Base-by-base conservation (phyloP, 495 filamentous ascomycete genomes). In the Evansstolkia leycettana region DNA sequence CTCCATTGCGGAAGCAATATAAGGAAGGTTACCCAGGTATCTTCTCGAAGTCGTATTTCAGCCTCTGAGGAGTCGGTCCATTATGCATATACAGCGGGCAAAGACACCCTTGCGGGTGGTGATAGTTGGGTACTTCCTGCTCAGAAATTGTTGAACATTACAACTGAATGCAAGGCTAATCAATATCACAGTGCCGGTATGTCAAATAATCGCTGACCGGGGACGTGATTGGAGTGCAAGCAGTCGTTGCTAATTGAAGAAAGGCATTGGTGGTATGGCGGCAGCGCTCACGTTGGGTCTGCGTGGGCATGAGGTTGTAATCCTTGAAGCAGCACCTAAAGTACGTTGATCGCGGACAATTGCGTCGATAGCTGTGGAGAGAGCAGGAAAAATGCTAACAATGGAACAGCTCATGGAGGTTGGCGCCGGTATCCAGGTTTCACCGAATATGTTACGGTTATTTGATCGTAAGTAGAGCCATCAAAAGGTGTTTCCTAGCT, bases 341-440 rank as follows among this genome's bases (percentile, higher is more conserved):
- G 55, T 59, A 54, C 31, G 50, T 15, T 16, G 16, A 15, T 7
- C 15, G 16, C 15, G 30, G 13, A 3, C 15, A 15, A 37, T 23
- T 6, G 30, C 17, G 1, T 15, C 11, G 23, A 1, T 8, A 17
- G 20, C n/a, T 3, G 30, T 35, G n/a, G 24, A 13, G 9, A 28
- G 12, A 7, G 25, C 12, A 10, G 29, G 17, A 28, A 9, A 18
- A 13, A 8, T 36, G 38, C 43, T 43, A 44, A 45, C 27, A 17
- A 3, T 11, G 0, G 17, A 11, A 31, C 34, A 62, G 54, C 45
- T 62, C 27, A 64, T 63, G 42, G 75, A 80, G 53, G 78, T 86
- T 31, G 84, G 84, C 41, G 82, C 81, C 5, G 82, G 82, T 11
- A 83, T 88, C 42, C 81, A 88, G 52, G 69, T 86, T 10, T 79